Evolutionary conservation across 1,284 basidiomycete genomes (phyloP), one percentile per base, ranked within the genome.

Genomic region (Apiotrichum brassicae): DNA sequence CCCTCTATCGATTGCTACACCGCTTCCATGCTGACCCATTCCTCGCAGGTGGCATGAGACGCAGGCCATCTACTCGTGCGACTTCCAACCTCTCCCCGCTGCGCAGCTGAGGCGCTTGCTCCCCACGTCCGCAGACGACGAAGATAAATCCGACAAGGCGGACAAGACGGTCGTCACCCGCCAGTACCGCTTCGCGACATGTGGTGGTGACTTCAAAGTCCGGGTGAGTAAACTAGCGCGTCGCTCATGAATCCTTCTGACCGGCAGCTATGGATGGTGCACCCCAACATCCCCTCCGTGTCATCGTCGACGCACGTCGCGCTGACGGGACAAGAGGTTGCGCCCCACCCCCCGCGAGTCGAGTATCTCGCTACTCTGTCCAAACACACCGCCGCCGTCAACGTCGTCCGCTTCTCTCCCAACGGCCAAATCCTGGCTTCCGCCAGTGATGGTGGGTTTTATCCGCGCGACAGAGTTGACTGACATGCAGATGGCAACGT

Each of bases 141-240:
- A 65, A 22, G 58, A 62, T 36, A 51, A 59, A 38, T 13, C 45
- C 2, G 60, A 59, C 30, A 57, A 60, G 24, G 52, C 28, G 9
- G 28, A 30, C 28, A 30, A 34, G 0, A 36, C 49, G 28, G 52
- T 38, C 16, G 74, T 72, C 13, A 74, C 72, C 4, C 75, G 76
- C 51, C 78, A 83, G 44, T 97, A 95, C 77, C 81, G 87, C 57
- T 76, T 98, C 9, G 94, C 93, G 0, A 97, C 95, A 0, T 92
- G 86, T 11, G 94, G 94, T 40, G 94, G 94, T 65, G 94, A 99
- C 71, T 97, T 94, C 68, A 87, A 94, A 76, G 90, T 97, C 63
- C 78, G 93, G 68, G 92, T 97, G 64, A 72, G 87, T 81, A 9
- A 34, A 13, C 9, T n/a, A 16, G 16, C 11, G 33, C 13, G 33